These are phyloP conservation scores for Leptographium procerum DNA, from an alignment of 2,329 filamentous ascomycete genomes.

Conservation along the genomic window DNA sequence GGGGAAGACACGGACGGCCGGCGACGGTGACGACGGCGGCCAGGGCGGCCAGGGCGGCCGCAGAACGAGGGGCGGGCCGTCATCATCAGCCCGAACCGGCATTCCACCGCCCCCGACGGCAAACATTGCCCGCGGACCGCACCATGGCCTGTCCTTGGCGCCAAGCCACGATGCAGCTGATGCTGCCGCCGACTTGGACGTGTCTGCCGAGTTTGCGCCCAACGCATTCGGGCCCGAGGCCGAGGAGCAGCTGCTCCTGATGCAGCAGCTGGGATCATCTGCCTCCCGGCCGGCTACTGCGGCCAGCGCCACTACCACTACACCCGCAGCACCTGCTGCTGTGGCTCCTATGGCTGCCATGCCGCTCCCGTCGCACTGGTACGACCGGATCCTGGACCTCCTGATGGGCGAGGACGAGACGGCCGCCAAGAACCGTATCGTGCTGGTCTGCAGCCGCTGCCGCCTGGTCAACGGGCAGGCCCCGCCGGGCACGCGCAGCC, in stretches of 20 bases:
- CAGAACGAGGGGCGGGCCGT: too few species aligned
- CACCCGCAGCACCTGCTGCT: neutral
- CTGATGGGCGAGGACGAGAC: constrained; percentile 93
- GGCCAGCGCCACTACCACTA: neutral
- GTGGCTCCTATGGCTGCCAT: neutral
- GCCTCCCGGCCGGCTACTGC: neutral
- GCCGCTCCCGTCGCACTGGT: constrained; percentile 55
- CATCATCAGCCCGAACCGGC: constrained; percentile 28
- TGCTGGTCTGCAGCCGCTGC: constrained; percentile 71
- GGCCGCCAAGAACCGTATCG: constrained; percentile 79
- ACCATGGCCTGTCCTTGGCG: neutral
- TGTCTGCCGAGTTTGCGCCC: constrained; percentile 58
- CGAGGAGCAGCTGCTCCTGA: constrained; percentile 2
- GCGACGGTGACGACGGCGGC: constrained; percentile 8
- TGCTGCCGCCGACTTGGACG: constrained; percentile 15
- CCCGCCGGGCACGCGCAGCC: constrained; percentile 66
- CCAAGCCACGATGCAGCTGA: constrained; percentile 9
- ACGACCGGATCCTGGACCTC: constrained; percentile 85
- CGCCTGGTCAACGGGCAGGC: constrained; percentile 91
- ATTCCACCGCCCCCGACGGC: constrained; percentile 50
- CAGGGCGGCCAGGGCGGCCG: constrained; percentile 3
- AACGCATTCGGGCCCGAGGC: constrained; percentile 46
- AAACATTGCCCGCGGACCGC: constrained; percentile 38
- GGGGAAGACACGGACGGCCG: constrained; percentile 1
- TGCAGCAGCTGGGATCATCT: neutral